Evolutionary conservation across 805 yeast species (phyloP), one percentile per base, ranked within the genome.

Genomic region (Wickerhamomyces sydowiorum): DNA sequence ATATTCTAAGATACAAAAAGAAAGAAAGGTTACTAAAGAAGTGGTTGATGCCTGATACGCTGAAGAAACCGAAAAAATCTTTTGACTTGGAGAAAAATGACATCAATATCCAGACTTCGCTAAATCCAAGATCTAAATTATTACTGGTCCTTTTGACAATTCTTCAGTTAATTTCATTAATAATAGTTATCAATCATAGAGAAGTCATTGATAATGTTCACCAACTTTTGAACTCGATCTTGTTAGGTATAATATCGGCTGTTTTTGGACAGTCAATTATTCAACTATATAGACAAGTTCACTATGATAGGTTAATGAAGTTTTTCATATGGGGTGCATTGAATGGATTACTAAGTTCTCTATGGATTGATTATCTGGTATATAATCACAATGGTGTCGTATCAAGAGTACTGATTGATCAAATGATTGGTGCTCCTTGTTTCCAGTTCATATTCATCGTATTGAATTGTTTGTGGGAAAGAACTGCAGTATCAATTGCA

Each of bases 241-340:
- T 55, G 1, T 27, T 56, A 15, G 58, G 61, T n/a, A 32, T 40
- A 5, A 34, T 56, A 6, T 46, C 54, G 5, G 53, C 61, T 1
- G 50, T 51, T 3, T 36, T 53, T 3, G 53, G 56, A 8, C 61
- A 56, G 21, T 44, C 54, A 1, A 42, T 49, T 14, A 46, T 55
- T 4, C 61, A 56, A 39, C 42, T 51, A 8, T 49, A 41, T 33
- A 49, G 46, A 41, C 49, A 48, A 19, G 52, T 49, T 7, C 45
- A 46, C 35, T 53, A 48, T 23, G 39, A 31, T 10, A 43, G 43
- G 31, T 33, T 56, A 4, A 1, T 64, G 41, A 80, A 80, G 51
- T 80, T 80, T 48, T 53, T 68, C 43, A 54, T 72, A 2, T 80
- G 85, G 85, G 87, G 87, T 15, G 57, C 67, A 12, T 61, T 80